Conservation (phyloP, 176 grass and related monocot genomes). For the Ampelocalamus luodianensis region DNA sequence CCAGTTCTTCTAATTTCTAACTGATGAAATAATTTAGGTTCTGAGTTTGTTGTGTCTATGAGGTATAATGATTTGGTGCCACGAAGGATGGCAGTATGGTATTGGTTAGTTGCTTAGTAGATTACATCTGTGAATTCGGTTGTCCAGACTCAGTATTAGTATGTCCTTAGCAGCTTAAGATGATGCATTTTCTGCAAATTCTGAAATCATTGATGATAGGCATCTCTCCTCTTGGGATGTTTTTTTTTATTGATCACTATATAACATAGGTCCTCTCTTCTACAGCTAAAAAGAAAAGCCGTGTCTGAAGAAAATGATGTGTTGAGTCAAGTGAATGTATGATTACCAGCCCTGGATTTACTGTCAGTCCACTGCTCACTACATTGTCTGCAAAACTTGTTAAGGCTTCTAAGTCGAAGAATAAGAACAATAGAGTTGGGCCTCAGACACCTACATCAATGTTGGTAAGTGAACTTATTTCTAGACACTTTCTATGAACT, state of each 20-base stretch:
- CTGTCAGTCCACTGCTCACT: constrained; percentile 65
- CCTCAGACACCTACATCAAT: constrained; percentile 79
- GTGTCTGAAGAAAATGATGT: constrained; percentile 58
- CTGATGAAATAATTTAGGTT: neutral
- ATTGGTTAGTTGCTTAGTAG: constrained; percentile 6
- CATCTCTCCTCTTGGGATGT: neutral
- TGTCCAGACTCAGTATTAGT: constrained; percentile 6
- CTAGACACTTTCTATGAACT: constrained; percentile 32
- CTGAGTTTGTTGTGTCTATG: neutral
- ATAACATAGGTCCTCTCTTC: constrained; percentile 36
- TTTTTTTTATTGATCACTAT: constrained; percentile 35
- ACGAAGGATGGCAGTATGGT: neutral
- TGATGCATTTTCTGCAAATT: constrained; percentile 3
- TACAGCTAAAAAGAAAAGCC: constrained; percentile 75
- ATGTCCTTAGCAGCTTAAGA: neutral
- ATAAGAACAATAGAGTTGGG: constrained; percentile 69
- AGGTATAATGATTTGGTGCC: neutral
- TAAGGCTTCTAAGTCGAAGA: constrained; percentile 68
- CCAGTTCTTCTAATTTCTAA: neutral
- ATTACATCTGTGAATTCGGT: neutral
- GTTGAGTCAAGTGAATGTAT: constrained; percentile 76
- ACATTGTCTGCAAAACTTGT: constrained; percentile 71
- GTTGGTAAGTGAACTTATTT: constrained; percentile 60
- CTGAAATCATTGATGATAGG: neutral
- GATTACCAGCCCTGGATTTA: constrained; percentile 52